Conservation (phyloP, 306 rosid genomes). For the Carpinus viminea region DNA sequence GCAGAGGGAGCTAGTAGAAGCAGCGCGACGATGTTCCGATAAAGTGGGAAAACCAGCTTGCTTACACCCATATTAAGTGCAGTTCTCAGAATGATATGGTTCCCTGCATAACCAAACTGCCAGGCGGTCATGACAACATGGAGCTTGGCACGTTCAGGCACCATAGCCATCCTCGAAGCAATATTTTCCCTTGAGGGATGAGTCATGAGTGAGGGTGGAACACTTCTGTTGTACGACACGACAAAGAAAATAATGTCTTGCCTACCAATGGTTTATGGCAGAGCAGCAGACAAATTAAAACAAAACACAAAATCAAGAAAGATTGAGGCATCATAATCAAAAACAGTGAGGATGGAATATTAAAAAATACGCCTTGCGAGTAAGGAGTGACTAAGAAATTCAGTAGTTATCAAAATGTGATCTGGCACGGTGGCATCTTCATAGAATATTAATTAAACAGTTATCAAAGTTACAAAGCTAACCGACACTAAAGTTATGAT, state of each 20-base stretch:
- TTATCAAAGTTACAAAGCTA: too few relatives aligned
- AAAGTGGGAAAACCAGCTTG: slow-evolving; percentile 66
- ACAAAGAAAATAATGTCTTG: background rate
- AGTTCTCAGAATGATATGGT: slow-evolving; percentile 49
- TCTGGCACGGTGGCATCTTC: background rate
- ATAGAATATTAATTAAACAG: too few relatives aligned
- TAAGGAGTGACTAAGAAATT: background rate
- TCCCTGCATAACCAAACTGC: slow-evolving; percentile 59
- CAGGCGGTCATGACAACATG: slow-evolving; percentile 46
- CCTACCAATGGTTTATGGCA: background rate
- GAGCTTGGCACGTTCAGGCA: slow-evolving; percentile 45
- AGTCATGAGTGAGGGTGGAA: too few relatives aligned
- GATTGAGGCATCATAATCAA: too few relatives aligned
- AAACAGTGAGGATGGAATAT: background rate
- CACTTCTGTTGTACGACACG: background rate
- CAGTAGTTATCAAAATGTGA: background rate
- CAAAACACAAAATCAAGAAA: too few relatives aligned
- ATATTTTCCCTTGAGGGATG: background rate
- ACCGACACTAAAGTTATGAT: too few relatives aligned
- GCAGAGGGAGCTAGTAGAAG: slow-evolving; percentile 49
- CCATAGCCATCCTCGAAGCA: slow-evolving; percentile 27
- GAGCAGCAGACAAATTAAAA: background rate
- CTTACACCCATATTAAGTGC: slow-evolving; percentile 60
- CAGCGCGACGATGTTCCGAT: slow-evolving; percentile 53
- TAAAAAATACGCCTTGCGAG: background rate